Base-by-base conservation (phyloP, 75 land plant genomes). In the Pseudotsuga menziesii region DNA sequence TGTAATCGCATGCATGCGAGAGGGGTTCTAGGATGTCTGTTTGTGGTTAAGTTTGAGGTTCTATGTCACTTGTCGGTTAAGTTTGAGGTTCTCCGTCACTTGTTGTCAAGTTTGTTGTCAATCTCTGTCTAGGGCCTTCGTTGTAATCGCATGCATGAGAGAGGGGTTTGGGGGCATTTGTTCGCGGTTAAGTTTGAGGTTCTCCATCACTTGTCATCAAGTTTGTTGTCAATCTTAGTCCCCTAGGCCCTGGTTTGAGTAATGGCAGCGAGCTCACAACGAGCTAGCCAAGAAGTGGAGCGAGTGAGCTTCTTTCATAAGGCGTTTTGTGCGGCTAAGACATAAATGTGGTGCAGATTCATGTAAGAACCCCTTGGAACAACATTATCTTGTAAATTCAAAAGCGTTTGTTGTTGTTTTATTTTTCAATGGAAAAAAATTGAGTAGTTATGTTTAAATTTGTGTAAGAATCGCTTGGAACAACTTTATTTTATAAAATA, bases 151-250 rank as follows among this genome's bases (percentile, higher is more conserved):
- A 29, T 63, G 36, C 67, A 35, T 63, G 32, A 63, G 67, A 63
- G 67, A 32, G 48, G 5, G 44, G 44, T 41, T 5, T 22, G 71
- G 32, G 41, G 1, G 71, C 8, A 48, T 67, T 13, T 39, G 48
- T 22, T 36, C 71, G 71, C 71, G 48, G 71, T 67, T 67, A 67
- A 19, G 48, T 67, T 35, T 36, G 71, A 35, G 71, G 48, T 67
- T 67, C 48, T 67, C 71, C 71, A 22, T 39, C 48, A 66, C 41
- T 13, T 66, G 41, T 11, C 70, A 41, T 66, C 17, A 39, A 67
- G 17, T 67, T 67, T 67, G 23, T n/a, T 67, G 48, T 67, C 71
- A 67, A 67, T 35, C 39, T 7, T 48, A 22, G 71, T 20, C 39
- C 19, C 20, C 52, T 3, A 3, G 22, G 20, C 5, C 7, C 71